Percentiles rank a stretch among this genome's conserved stretches.
phyloP scores from a whole-genome alignment of 1,284 basidiomycete genomes.

The Tilletia caries region DNA sequence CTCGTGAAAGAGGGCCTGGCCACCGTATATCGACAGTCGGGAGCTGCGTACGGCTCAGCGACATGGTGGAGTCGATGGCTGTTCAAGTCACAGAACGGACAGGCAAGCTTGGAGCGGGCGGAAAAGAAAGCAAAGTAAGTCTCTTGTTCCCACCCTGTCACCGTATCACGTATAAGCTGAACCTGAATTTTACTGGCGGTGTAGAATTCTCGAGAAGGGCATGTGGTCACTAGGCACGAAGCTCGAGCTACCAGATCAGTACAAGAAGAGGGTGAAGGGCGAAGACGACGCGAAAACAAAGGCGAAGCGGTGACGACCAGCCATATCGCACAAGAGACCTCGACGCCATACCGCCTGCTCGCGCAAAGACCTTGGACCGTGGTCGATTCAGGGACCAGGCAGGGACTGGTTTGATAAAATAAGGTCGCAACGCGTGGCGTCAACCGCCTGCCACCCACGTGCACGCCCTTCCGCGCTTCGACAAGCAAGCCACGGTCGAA shows the following conservation, averaged over 20 bases:
- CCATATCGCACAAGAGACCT: too few species aligned
- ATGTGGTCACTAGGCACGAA: conserved; percentile 42
- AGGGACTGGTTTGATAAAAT: too few species aligned
- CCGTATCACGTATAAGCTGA: too few species aligned
- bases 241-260: conserved; percentile 44
- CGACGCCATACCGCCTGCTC: too few species aligned
- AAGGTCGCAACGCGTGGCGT: too few species aligned
- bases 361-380: too few species aligned
- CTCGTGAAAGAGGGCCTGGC: conserved; percentile 48
- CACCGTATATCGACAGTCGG: conserved; percentile 44
- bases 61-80: conserved; percentile 32
- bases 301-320: neutral
- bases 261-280: conserved; percentile 32
- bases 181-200: too few species aligned
- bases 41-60: conserved; percentile 47
- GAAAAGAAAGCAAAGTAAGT: conserved; percentile 37
- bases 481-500: too few species aligned
- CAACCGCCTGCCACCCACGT: too few species aligned
- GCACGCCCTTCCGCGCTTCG: too few species aligned
- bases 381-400: too few species aligned
- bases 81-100: conserved; percentile 28
- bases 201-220: conserved; percentile 21
- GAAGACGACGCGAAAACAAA: conserved; percentile 6
- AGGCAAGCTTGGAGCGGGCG: conserved; percentile 34
- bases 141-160: neutral